These are phyloP conservation scores for Heterobasidion irregulare DNA, from an alignment of 1,284 basidiomycete genomes.

Conservation along the genomic window DNA sequence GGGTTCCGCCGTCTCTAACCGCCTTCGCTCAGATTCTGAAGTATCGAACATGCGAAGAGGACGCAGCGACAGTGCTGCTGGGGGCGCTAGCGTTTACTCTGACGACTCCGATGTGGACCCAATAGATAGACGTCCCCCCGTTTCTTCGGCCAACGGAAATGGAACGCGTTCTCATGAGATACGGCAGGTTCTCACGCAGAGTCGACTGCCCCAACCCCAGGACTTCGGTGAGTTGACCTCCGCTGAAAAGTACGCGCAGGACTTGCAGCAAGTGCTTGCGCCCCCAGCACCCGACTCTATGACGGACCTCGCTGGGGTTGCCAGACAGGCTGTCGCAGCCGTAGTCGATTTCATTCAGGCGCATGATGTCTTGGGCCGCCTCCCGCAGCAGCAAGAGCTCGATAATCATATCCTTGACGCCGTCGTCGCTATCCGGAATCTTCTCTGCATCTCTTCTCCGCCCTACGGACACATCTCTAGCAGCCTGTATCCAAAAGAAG, in stretches of 20 bases:
- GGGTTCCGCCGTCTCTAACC: constrained; percentile 11
- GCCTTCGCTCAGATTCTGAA: constrained; percentile 31
- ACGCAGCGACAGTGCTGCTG: constrained; percentile 25
- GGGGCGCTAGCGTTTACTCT: constrained; percentile 60
- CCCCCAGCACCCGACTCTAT: constrained; percentile 50
- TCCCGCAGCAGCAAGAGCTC: constrained; percentile 49
- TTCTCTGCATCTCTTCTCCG: constrained; percentile 63
- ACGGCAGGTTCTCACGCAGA: constrained; percentile 2
- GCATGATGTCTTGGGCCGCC: constrained; percentile 30
- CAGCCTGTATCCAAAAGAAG: constrained; percentile 44
- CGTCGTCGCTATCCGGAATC: constrained; percentile 65
- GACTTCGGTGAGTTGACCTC: constrained; percentile 41
- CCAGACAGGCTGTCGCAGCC: constrained; percentile 51
- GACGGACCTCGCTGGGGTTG: constrained; percentile 47
- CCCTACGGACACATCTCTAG: constrained; percentile 55
- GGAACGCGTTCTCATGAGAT: background rate
- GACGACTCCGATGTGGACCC: constrained; percentile 72
- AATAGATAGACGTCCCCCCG: constrained; percentile 18
- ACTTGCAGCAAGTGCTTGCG: constrained; percentile 53
- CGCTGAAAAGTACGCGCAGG: constrained; percentile 58
- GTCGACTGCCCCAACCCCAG: constrained; percentile 5
- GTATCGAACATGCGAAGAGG: constrained; percentile 21
- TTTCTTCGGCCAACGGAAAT: background rate
- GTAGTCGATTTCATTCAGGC: constrained; percentile 56
- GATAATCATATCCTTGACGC: constrained; percentile 55